Conservation (phyloP, 2,329 filamentous ascomycete species). For the Dothiorella sarmentorum region DNA sequence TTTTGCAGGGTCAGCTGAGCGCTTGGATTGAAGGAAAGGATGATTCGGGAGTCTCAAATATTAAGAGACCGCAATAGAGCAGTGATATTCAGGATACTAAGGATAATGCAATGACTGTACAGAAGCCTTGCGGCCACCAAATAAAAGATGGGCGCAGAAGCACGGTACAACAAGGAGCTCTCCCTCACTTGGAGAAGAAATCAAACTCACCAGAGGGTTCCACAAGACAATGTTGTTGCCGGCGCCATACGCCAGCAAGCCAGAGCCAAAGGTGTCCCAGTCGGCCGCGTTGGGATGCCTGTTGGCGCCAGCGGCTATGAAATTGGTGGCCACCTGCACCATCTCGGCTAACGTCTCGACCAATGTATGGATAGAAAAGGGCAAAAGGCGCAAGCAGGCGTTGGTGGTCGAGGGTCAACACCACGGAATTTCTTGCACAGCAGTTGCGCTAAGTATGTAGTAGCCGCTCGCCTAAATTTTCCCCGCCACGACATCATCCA, state of each 20-base stretch:
- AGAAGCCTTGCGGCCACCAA: neutral
- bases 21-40: neutral
- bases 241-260: constrained; percentile 80
- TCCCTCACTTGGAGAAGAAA: no score
- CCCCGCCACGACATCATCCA: constrained; percentile 11
- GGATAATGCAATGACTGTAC: neutral
- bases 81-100: neutral
- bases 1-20: neutral
- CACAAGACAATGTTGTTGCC: constrained; percentile 87
- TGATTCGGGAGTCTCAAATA: no score
- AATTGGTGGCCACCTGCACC: constrained; percentile 34
- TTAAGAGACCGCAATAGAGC: no score
- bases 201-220: constrained; percentile 70
- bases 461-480: constrained; percentile 18
- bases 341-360: neutral
- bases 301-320: constrained; percentile 80
- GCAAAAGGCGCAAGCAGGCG: no score
- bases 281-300: constrained; percentile 85
- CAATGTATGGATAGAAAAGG: no score
- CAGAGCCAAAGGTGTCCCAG: constrained; percentile 65
- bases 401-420: constrained; percentile 4
- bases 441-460: constrained; percentile 10
- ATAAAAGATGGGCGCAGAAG: no score
- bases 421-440: constrained; percentile 14
- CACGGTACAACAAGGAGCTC: no score